Conservation (phyloP, 2,329 filamentous ascomycete genomes). For the Thielaviopsis punctulata region DNA sequence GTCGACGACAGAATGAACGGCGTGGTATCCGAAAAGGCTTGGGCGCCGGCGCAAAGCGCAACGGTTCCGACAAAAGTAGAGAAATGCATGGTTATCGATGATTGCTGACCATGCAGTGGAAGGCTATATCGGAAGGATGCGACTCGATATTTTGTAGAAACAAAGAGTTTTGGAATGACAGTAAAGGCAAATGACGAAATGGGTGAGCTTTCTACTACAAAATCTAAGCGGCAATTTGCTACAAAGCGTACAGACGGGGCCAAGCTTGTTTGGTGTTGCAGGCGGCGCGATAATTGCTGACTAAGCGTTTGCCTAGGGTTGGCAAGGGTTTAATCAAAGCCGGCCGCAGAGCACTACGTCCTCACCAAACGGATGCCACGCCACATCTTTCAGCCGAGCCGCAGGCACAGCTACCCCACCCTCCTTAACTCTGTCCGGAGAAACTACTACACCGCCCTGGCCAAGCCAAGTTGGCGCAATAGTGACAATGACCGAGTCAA, state of each 20-base stretch:
- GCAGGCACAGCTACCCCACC: slow-evolving; percentile 38
- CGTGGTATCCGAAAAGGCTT: slow-evolving; percentile 71
- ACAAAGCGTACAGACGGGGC: too few species aligned
- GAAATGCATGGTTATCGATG: slow-evolving; percentile 33
- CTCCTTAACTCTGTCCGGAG: slow-evolving; percentile 41
- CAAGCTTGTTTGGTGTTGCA: too few species aligned
- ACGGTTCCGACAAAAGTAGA: slow-evolving; percentile 32
- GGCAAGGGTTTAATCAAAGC: slow-evolving; percentile 18
- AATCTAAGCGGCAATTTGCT: too few species aligned
- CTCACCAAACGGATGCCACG: slow-evolving; percentile 63
- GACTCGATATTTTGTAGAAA: too few species aligned
- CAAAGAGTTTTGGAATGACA: too few species aligned
- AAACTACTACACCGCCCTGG: slow-evolving; percentile 61
- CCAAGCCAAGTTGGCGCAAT: slow-evolving; percentile 87
- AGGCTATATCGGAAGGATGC: too few species aligned
- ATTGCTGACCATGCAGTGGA: neutral
- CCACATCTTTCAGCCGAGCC: slow-evolving; percentile 47
- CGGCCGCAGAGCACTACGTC: slow-evolving; percentile 70
- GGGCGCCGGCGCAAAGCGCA: slow-evolving; percentile 38
- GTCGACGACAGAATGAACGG: slow-evolving; percentile 83
- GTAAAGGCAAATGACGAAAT: too few species aligned
- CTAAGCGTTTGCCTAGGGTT: neutral
- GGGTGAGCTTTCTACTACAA: too few species aligned
- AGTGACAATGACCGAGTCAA: slow-evolving; percentile 71
- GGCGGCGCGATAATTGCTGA: too few species aligned